Base-by-base conservation (phyloP, 805 yeast genomes). In the Sungouiella blattae region DNA sequence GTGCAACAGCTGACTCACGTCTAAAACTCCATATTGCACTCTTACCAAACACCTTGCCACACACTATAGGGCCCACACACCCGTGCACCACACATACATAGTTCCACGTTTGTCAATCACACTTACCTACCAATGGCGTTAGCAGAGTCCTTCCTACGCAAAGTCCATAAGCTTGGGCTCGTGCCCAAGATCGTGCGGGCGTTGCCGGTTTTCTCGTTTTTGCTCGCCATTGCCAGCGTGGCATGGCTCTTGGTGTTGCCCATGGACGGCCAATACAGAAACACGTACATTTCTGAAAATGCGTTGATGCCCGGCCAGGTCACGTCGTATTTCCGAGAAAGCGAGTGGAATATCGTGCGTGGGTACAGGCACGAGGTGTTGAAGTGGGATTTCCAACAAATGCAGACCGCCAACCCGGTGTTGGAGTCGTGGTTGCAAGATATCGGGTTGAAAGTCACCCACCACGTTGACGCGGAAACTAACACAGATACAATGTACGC, bases 301-400 rank as follows among this genome's bases (percentile, higher is more conserved):
- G 99, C 99, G 21, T 67, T 93, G 57, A 80, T 93, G 86, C 97
- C 99, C 6, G 89, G 95, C 0, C 98, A 93, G 57, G 98, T 93
- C 2, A 81, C 82, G 48, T 80, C 94, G 16, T 88, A 87, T 55
- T 93, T 86, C 57, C 72, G 97, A 36, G 98, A 91, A 53, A 78
- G 87, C 26, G 98, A 93, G 56, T 93, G 98, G 97, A 87, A 89
- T 51, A 67, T 84, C 36, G 76, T 87, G 21, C 69, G 98, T 39
- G 98, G 96, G 0, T 87, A 81, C 53, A 72, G 96, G 40, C 73
- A 72, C 28, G 84, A 80, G 44, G 52, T 75, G 34, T 55, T 39
- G 50, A 63, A 60, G 49, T 77, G 55, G 60, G 69, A 44, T 36
- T 40, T 49, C 14, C 39, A 40, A 4, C 25, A 62, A 6, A 43